Evolutionary conservation across 768 basidiomycete species (phyloP), one percentile per base, ranked within the genome.

Genomic region (Sistotremastrum suecicum): DNA sequence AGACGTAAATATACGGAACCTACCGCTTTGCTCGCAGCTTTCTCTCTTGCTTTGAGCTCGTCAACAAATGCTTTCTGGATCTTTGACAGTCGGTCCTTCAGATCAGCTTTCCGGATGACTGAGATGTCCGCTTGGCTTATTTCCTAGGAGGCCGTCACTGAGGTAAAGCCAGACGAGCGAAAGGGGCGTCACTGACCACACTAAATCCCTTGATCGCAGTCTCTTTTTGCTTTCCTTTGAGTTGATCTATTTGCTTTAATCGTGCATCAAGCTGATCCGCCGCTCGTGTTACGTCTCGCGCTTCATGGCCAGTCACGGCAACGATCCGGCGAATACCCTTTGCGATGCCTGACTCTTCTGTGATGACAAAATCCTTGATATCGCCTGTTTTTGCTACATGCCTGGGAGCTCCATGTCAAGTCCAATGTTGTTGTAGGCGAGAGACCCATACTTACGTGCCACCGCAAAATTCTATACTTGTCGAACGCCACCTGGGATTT

Each of bases 381-480:
- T 92, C 89, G 11, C 92, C 89, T 0, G 95, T 99, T 64, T 81
- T 86, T n/a, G 78, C 75, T 45, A 99, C 95, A 59, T 99, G 95
- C 1, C 88, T 90, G 45, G 3, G 39, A 43, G 9, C 28, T 5
- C 7, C n/a, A 31, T 48, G 44, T n/a, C 10, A 46, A 34, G 9
- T 29, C 4, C 10, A 46, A 39, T 40, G 11, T 48, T 20, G 8
- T 11, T 6, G 28, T 34, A 5, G 12, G 30, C 20, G 8, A 6
- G 46, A 11, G 7, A 20, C 20, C 20, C 20, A 20, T 7, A 75
- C 87, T 62, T 55, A 90, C 78, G 95, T 99, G 62, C 95, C 95
- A 63, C 95, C 95, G 60, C 95, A 99, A 60, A 99, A 94, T 64
- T 99, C 95, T 51, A 95, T 76, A 60, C 86, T 91, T 7, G 94